phyloP scores from a whole-genome alignment of 192 early-diverging fungal species.

The Spizellomyces punctatus region DNA sequence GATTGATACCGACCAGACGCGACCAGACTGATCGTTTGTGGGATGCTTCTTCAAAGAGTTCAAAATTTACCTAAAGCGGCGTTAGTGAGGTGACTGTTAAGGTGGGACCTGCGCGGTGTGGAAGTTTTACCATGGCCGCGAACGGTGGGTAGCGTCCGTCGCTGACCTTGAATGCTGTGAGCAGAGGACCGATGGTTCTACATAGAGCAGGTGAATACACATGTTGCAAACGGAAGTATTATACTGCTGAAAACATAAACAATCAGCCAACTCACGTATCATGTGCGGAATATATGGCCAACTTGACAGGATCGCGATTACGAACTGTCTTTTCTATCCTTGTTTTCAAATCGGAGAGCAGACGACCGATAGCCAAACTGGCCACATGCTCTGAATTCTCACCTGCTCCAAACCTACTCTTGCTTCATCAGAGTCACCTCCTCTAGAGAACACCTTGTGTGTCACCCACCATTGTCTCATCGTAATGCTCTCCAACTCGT shows the following conservation, averaged over 20 bases:
- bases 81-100: not conserved
- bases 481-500: constrained; percentile 23
- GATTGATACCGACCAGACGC: constrained; percentile 2
- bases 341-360: constrained; percentile 24
- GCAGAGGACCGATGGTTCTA: constrained; percentile 32
- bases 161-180: constrained; percentile 24
- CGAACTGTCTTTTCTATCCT: constrained; percentile 14
- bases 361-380: constrained; percentile 29
- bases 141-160: constrained; percentile 32
- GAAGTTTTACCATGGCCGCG: constrained; percentile 19
- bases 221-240: not conserved
- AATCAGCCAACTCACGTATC: constrained; percentile 32
- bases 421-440: too few relatives aligned
- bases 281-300: constrained; percentile 42
- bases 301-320: constrained; percentile 16
- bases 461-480: constrained; percentile 14
- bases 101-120: not conserved
- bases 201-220: not conserved
- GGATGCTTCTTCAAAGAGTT: constrained; percentile 28
- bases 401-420: too few relatives aligned
- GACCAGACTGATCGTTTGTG: not conserved
- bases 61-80: constrained; percentile 16
- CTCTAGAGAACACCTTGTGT: constrained; percentile 6
- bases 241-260: not conserved
- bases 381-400: constrained; percentile 16